Evolutionary conservation across 2,329 filamentous ascomycete species (phyloP).

Genomic region (Aureobasidium musti): DNA sequence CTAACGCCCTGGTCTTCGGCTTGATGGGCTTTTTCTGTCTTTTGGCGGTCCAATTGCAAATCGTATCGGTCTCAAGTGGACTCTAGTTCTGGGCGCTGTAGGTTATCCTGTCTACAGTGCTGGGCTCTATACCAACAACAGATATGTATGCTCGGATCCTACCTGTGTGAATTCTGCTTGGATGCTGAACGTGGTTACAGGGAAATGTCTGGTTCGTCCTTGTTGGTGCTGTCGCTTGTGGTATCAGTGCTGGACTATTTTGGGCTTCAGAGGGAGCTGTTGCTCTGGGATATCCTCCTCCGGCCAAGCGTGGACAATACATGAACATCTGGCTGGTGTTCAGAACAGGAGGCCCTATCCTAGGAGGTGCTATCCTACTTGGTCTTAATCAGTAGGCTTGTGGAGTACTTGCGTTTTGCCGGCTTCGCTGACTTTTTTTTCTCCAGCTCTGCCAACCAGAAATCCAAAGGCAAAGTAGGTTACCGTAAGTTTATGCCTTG

Average conservation of each 20-base stretch:
- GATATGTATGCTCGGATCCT: slow-evolving; percentile 37
- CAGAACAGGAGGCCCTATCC: slow-evolving; percentile 52
- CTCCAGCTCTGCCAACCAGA: slow-evolving; percentile 42
- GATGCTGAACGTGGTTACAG: neutral
- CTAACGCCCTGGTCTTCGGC: slow-evolving; percentile 55
- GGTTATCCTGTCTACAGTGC: slow-evolving; percentile 55
- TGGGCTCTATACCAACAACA: slow-evolving; percentile 54
- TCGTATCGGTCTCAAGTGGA: slow-evolving; percentile 52
- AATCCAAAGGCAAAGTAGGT: slow-evolving; percentile 41
- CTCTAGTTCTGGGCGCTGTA: slow-evolving; percentile 49
- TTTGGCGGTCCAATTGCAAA: slow-evolving; percentile 54
- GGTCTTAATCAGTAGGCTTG: slow-evolving; percentile 47
- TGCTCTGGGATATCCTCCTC: slow-evolving; percentile 54
- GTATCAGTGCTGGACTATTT: slow-evolving; percentile 53
- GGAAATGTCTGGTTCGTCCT: slow-evolving; percentile 57
- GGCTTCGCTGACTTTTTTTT: neutral
- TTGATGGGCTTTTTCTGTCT: slow-evolving; percentile 53
- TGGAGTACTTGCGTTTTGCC: neutral
- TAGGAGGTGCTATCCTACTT: slow-evolving; percentile 53
- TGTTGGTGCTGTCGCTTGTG: slow-evolving; percentile 53
- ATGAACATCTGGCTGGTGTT: slow-evolving; percentile 55
- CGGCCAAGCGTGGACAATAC: slow-evolving; percentile 51
- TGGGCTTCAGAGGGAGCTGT: slow-evolving; percentile 56
- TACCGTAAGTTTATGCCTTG: slow-evolving; percentile 30
- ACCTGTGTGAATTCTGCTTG: no score